Conservation (phyloP, 352 stramenopile genomes). For the Pythium volutum region DNA sequence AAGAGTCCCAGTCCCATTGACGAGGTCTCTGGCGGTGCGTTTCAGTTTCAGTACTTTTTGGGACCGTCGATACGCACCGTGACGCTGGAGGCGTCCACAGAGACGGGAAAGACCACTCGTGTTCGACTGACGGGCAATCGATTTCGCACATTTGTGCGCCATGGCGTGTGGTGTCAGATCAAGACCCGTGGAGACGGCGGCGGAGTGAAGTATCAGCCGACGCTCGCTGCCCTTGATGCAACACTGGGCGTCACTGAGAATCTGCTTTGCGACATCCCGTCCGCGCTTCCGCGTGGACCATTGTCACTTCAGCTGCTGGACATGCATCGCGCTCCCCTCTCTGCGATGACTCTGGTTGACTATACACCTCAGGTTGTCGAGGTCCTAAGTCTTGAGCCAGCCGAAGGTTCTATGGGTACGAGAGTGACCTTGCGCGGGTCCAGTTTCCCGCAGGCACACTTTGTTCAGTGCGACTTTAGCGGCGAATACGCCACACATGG, state of each 20-base stretch:
- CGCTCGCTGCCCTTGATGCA: neutral
- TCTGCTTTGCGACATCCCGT: constrained; percentile 12
- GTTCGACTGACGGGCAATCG: neutral
- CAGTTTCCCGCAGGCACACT: neutral
- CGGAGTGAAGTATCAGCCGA: neutral
- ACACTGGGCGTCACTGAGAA: neutral
- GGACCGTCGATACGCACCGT: neutral
- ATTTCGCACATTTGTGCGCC: neutral
- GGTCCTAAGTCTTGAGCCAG: neutral
- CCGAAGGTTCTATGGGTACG: neutral
- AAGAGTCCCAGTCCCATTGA: neutral
- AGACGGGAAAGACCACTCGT: neutral
- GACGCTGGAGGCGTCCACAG: neutral
- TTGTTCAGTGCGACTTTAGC: constrained; percentile 11
- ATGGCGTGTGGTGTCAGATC: neutral
- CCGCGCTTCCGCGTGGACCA: neutral
- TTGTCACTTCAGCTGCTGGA: constrained; percentile 5
- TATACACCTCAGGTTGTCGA: neutral
- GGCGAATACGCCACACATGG: neutral
- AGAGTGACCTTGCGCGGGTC: constrained; percentile 1
- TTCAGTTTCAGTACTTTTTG: constrained; percentile 4
- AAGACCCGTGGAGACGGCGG: neutral
- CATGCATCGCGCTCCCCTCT: neutral
- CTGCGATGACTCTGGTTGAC: neutral
- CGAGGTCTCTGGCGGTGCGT: neutral